Evolutionary conservation across 2,329 filamentous ascomycete species (phyloP).

Genomic region (Fusarium caatingaense): DNA sequence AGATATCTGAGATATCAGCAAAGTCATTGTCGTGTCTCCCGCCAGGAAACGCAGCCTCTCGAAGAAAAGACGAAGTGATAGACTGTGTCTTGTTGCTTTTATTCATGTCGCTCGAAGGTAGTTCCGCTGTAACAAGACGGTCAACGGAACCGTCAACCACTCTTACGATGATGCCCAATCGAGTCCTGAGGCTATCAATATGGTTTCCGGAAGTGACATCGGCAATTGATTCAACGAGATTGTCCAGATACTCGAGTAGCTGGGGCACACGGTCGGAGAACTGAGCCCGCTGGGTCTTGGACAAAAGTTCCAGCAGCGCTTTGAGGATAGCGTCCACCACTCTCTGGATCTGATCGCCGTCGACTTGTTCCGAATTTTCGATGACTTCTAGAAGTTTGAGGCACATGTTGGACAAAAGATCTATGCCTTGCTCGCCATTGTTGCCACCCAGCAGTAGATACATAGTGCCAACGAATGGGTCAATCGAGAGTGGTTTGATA

Average conservation of each 20-base stretch:
- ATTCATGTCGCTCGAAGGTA: background rate
- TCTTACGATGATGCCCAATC: background rate
- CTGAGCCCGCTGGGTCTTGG: background rate
- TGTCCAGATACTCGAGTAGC: background rate
- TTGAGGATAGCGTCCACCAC: background rate
- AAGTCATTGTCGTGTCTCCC: conserved; percentile 35
- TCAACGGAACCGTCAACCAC: too few species aligned
- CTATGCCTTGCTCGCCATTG: conserved; percentile 46
- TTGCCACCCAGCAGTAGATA: conserved; percentile 49
- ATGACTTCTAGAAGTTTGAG: too few species aligned
- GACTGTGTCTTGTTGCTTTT: background rate
- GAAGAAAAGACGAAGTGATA: background rate
- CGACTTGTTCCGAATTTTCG: background rate
- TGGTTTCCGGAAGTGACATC: background rate
- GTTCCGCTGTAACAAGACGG: too few species aligned
- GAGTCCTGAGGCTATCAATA: background rate
- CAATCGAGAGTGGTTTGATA: conserved; percentile 45
- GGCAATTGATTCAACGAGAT: background rate
- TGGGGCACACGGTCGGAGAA: background rate
- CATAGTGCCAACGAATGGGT: conserved; percentile 49
- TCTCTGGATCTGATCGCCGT: background rate
- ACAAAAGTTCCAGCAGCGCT: conserved; percentile 2
- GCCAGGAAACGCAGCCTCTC: background rate
- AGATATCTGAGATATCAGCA: conserved; percentile 30
- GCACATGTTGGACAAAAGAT: conserved; percentile 31